Percentiles rank a stretch among this genome's conserved stretches.
Evolutionary conservation across 2,329 filamentous ascomycete species (phyloP).

Genomic region (Penicillium sp.): DNA sequence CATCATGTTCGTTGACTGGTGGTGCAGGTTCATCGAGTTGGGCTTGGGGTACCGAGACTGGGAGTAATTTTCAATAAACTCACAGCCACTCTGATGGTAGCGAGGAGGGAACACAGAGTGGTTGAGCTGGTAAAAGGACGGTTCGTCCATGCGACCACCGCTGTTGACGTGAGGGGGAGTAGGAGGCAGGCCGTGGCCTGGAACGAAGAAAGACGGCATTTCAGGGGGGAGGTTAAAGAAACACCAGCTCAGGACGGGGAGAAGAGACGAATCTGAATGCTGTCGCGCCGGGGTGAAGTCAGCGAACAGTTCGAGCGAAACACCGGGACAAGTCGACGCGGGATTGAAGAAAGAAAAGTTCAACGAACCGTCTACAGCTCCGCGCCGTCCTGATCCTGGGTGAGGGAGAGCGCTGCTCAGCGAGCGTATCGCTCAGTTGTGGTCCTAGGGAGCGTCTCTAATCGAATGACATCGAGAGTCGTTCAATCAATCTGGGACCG

Average conservation of each 20-base stretch:
- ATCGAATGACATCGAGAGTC: constrained; percentile 41
- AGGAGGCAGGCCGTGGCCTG: constrained; percentile 43
- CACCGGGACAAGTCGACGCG: constrained; percentile 2
- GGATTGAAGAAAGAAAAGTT: constrained; percentile 5
- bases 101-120: constrained; percentile 43
- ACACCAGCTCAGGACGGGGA: constrained; percentile 37
- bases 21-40: constrained; percentile 35
- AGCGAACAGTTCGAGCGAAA: constrained; percentile 16
- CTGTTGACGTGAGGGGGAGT: constrained; percentile 43
- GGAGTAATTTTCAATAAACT: constrained; percentile 49
- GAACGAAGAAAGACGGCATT: constrained; percentile 46
- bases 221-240: constrained; percentile 17
- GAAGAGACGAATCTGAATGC: constrained; percentile 34
- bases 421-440: constrained; percentile 41
- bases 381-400: constrained; percentile 41
- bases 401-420: constrained; percentile 38
- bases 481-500: constrained; percentile 22
- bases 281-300: constrained; percentile 19
- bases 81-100: constrained; percentile 45
- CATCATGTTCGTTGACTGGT: constrained; percentile 30
- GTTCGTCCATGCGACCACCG: constrained; percentile 41
- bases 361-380: constrained; percentile 45
- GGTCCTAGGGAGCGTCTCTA: constrained; percentile 34
- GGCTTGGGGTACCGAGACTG: constrained; percentile 42
- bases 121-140: constrained; percentile 39